These are phyloP conservation scores for Chrysanthemum lavandulifolium DNA, from an alignment of 129 eudicot species.

Conservation along the genomic window DNA sequence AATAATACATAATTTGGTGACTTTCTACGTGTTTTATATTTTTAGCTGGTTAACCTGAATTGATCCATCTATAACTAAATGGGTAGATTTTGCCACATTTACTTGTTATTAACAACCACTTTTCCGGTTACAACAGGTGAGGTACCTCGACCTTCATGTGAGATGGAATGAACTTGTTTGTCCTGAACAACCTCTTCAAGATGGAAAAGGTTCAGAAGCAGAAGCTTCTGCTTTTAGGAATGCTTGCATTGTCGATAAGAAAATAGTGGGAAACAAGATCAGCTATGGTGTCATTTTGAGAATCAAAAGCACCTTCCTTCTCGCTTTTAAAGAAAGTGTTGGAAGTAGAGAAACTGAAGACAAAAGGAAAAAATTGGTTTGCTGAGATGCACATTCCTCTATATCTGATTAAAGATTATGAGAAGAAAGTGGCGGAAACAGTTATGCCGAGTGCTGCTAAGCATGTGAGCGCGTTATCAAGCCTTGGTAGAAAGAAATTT, in stretches of 20 bases:
- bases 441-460: slow-evolving; percentile 26
- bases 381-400: slow-evolving; percentile 71
- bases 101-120: background rate
- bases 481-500: slow-evolving; percentile 48
- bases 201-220: slow-evolving; percentile 85
- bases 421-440: slow-evolving; percentile 37
- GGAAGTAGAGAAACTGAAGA: slow-evolving; percentile 62
- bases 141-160: slow-evolving; percentile 80
- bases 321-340: slow-evolving; percentile 69
- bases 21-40: background rate
- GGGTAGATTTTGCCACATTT: background rate
- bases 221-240: slow-evolving; percentile 89
- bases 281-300: slow-evolving; percentile 72
- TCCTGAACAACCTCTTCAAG: slow-evolving; percentile 69
- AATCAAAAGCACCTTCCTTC: slow-evolving; percentile 91
- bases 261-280: slow-evolving; percentile 47
- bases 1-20: background rate
- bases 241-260: slow-evolving; percentile 74
- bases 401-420: slow-evolving; percentile 83
- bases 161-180: slow-evolving; percentile 92
- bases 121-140: slow-evolving; percentile 50
- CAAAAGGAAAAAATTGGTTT: slow-evolving; percentile 84
- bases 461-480: slow-evolving; percentile 31
- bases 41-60: background rate
- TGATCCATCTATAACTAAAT: background rate